Percentiles rank a stretch among this genome's conserved stretches.
Conservation (phyloP, 495 filamentous ascomycete genomes). For the Xylaria telfairii region DNA sequence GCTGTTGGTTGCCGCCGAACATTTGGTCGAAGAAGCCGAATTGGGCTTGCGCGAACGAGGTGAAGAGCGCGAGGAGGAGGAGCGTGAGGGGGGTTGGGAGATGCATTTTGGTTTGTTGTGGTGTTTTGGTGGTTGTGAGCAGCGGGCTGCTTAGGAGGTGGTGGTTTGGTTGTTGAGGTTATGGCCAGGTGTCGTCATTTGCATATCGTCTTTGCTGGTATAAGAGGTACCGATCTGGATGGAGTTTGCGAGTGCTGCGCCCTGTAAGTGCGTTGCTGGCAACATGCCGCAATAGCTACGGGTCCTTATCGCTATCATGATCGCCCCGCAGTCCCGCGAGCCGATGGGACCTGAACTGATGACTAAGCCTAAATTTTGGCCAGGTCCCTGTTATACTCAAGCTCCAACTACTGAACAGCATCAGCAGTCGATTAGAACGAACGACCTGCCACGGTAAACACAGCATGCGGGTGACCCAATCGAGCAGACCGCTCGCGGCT, state of each 20-base stretch:
- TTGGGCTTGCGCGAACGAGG: slow-evolving; percentile 57
- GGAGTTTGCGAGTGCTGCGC: no score
- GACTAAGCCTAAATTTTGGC: slow-evolving; percentile 55
- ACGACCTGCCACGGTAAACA: slow-evolving; percentile 8
- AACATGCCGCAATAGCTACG: slow-evolving; percentile 28
- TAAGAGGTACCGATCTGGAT: no score
- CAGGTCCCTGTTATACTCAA: slow-evolving; percentile 11
- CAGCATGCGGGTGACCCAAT: slow-evolving; percentile 58
- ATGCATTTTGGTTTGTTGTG: background rate
- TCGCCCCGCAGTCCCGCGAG: no score
- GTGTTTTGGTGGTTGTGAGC: background rate
- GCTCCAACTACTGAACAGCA: slow-evolving; percentile 13
- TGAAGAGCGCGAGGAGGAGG: slow-evolving; percentile 38
- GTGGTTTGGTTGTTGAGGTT: no score
- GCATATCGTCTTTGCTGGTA: background rate
- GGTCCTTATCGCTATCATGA: slow-evolving; percentile 44
- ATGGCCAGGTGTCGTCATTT: slow-evolving; percentile 15
- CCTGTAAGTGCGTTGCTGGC: slow-evolving; percentile 36
- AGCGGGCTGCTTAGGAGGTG: no score
- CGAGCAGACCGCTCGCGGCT: slow-evolving; percentile 58
- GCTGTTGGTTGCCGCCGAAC: slow-evolving; percentile 61
- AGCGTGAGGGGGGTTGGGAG: slow-evolving; percentile 38
- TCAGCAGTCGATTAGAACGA: background rate
- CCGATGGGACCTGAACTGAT: slow-evolving; percentile 30
- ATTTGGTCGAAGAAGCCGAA: slow-evolving; percentile 91